Evolutionary conservation across 371 early-diverging fungal genomes (phyloP).

Genomic region (Zychaea mexicana): DNA sequence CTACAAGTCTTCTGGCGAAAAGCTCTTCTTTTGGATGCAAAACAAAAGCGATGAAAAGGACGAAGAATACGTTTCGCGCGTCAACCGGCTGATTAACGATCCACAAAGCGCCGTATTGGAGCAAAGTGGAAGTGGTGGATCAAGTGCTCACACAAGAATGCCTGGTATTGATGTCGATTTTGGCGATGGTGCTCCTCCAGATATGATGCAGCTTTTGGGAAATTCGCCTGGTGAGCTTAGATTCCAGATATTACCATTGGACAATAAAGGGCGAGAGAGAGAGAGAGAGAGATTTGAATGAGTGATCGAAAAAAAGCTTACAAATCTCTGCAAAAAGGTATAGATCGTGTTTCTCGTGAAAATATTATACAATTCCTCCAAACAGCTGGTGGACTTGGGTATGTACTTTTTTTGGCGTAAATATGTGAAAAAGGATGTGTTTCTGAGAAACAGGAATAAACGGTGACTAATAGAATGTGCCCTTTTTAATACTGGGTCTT

Average conservation of each 20-base stretch:
- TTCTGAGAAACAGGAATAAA: constrained; percentile 14
- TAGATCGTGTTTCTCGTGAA: constrained; percentile 36
- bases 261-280: no score
- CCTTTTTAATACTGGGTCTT: background rate
- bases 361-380: constrained; percentile 53
- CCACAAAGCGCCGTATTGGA: constrained; percentile 41
- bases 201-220: constrained; percentile 38
- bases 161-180: constrained; percentile 18
- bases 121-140: constrained; percentile 5
- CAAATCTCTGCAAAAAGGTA: background rate
- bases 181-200: constrained; percentile 27
- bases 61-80: constrained; percentile 48
- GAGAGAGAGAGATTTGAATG: background rate
- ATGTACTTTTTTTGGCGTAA: constrained; percentile 11
- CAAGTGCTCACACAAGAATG: constrained; percentile 18
- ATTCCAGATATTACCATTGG: no score
- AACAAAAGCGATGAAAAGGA: constrained; percentile 62
- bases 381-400: constrained; percentile 50
- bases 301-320: background rate
- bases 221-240: constrained; percentile 25
- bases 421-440: no score
- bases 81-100: constrained; percentile 65
- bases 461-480: background rate
- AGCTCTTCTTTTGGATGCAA: constrained; percentile 86
- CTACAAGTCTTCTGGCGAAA: constrained; percentile 74